Conservation (phyloP, 1,284 basidiomycete genomes). For the Boletus holoroseus region DNA sequence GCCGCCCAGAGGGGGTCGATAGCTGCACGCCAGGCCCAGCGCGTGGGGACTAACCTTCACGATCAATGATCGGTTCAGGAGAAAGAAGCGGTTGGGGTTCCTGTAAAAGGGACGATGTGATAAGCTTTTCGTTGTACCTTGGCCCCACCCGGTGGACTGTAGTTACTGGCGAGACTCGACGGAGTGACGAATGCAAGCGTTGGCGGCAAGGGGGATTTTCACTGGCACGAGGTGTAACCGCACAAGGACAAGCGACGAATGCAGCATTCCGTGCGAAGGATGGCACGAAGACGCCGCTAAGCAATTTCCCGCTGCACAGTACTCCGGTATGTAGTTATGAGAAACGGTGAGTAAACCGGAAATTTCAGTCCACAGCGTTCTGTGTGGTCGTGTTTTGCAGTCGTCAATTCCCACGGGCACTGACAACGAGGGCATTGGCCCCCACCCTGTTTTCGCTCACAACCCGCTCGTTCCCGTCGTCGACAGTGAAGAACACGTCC, state of each 20-base stretch:
- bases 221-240: background rate
- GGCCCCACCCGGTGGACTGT: background rate
- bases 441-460: background rate
- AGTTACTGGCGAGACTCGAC: no score
- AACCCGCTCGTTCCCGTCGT: slow-evolving; percentile 1
- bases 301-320: background rate
- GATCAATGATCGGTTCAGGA: background rate
- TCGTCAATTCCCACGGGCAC: background rate
- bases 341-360: no score
- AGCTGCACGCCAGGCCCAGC: background rate
- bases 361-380: no score
- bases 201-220: background rate
- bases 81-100: background rate
- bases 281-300: background rate
- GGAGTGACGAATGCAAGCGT: no score
- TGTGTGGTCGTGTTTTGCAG: background rate
- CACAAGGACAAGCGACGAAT: background rate
- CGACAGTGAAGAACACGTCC: slow-evolving; percentile 8
- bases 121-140: slow-evolving; percentile 5
- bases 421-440: background rate
- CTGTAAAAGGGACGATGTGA: slow-evolving; percentile 10
- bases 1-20: background rate
- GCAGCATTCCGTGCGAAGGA: background rate
- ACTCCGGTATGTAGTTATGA: no score
- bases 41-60: background rate